Conservation (phyloP, 176 grass and related monocot genomes). For the Bonia amplexicaulis region DNA sequence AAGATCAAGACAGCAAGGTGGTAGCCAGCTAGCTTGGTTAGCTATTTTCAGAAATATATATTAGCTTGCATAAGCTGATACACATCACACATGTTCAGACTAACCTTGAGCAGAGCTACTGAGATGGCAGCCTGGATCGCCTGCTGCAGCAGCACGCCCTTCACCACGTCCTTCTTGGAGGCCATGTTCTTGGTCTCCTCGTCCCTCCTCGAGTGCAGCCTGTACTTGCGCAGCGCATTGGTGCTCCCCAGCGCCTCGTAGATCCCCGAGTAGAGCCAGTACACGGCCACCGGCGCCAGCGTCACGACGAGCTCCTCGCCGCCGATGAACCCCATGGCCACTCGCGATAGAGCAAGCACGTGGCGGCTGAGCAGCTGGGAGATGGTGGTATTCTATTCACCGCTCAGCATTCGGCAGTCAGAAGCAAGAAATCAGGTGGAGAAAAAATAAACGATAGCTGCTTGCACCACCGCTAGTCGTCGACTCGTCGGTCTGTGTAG, state of each 20-base stretch:
- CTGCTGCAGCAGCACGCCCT: constrained; percentile 74
- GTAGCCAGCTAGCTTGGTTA: neutral
- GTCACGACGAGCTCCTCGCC: constrained; percentile 36
- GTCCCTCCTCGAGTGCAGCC: constrained; percentile 66
- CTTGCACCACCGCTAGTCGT: neutral
- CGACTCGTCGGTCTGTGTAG: neutral
- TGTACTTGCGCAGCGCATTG: constrained; percentile 42
- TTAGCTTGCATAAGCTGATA: neutral
- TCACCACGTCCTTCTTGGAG: constrained; percentile 55
- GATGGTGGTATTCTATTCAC: no score
- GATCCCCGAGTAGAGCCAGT: constrained; percentile 69
- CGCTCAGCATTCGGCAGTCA: no score
- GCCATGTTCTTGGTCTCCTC: constrained; percentile 69
- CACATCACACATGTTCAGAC: neutral
- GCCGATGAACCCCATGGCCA: constrained; percentile 5
- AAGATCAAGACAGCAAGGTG: neutral
- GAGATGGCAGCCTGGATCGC: constrained; percentile 57
- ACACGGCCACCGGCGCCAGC: constrained; percentile 51
- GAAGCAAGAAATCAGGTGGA: no score
- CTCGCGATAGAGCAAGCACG: neutral
- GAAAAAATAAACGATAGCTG: neutral
- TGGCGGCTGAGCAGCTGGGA: no score
- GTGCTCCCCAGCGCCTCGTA: constrained; percentile 50
- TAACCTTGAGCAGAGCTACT: constrained; percentile 45
- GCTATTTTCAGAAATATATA: neutral